phyloP scores from a whole-genome alignment of 768 basidiomycete species.

The Suillus bovinus region DNA sequence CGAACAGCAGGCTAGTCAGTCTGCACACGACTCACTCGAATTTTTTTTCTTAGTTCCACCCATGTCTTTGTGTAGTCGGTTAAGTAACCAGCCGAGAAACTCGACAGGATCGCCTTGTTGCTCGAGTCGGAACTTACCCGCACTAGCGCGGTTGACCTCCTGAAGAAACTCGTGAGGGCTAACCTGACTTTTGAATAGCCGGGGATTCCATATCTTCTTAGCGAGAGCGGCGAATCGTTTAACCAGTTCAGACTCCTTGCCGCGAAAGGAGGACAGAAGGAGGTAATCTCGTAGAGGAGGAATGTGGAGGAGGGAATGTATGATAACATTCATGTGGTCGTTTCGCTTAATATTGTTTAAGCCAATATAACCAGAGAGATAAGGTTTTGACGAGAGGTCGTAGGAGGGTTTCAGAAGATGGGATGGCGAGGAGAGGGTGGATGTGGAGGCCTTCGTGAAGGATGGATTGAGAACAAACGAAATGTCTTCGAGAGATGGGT shows the following conservation, averaged over 20 bases:
- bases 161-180: conserved; percentile 99
- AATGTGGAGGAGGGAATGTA: conserved; percentile 91
- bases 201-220: conserved; percentile 95
- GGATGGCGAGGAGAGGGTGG: conserved; percentile 54
- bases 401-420: conserved; percentile 76
- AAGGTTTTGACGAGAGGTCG: conserved; percentile 79
- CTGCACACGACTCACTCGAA: conserved; percentile 64
- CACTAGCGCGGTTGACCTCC: conserved; percentile 89
- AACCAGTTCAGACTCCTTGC: conserved; percentile 84
- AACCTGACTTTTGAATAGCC: conserved; percentile 96
- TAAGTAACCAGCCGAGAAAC: conserved; percentile 94
- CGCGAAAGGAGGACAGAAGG: conserved; percentile 69
- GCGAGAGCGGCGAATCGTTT: conserved; percentile 85
- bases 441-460: conserved; percentile 66
- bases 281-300: conserved; percentile 87
- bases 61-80: conserved; percentile 88
- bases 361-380: conserved; percentile 92
- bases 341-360: conserved; percentile 97
- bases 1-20: background rate
- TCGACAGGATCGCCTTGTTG: conserved; percentile 96
- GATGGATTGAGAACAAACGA: conserved; percentile 84
- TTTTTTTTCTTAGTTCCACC: conserved; percentile 92
- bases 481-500: conserved; percentile 96
- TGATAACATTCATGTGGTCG: conserved; percentile 97
- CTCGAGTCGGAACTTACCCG: conserved; percentile 89